Base-by-base conservation (phyloP, 768 basidiomycete genomes). In the Scleroderma citrinum region DNA sequence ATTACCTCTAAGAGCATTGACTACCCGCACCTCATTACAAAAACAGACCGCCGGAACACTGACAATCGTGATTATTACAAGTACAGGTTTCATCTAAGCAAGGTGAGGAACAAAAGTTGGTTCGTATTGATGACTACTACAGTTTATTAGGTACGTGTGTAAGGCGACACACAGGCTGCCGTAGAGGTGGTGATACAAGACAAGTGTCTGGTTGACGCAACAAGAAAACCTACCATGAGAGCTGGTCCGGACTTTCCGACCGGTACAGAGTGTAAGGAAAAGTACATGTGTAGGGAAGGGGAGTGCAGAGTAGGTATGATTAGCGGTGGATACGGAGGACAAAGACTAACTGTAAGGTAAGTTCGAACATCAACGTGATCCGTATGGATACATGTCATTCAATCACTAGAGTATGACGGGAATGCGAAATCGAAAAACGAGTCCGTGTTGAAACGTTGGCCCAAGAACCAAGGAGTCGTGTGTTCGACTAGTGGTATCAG, bases 301-400 rank as follows among this genome's bases (percentile, higher is more conserved):
- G 24, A 26, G 24, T 35, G 34, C 26, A 43, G 29, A 48, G 26
- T 13, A 20, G 17, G 20, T 8, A 17, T 23, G 5, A 42, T 42
- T 42, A 42, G 16, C n/a, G 40, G n/a, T 29, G 40, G 10, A 42
- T 42, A 29, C 16, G 6, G 40, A 5, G 24, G 8, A 26, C 3
- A n/a, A 23, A 42, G 24, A 26, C 38, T 23, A 13, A 19, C 31
- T 19, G 46, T 36, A 38, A 38, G 35, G 29, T 47, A 38, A 36
- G 21, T 36, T n/a, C 31, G 20, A 44, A 44, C 23, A 16, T 29
- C 40, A n/a, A 29, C 14, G 45, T 43, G 31, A 46, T 53, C 52
- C 47, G 49, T 68, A 68, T 53, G 60, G 62, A 68, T 66, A 68
- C 67, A 64, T 53, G 54, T 34, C 49, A 36, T 32, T 35, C 17